Conservation (phyloP, 2,329 filamentous ascomycete genomes). For the Venturia carpophila region DNA sequence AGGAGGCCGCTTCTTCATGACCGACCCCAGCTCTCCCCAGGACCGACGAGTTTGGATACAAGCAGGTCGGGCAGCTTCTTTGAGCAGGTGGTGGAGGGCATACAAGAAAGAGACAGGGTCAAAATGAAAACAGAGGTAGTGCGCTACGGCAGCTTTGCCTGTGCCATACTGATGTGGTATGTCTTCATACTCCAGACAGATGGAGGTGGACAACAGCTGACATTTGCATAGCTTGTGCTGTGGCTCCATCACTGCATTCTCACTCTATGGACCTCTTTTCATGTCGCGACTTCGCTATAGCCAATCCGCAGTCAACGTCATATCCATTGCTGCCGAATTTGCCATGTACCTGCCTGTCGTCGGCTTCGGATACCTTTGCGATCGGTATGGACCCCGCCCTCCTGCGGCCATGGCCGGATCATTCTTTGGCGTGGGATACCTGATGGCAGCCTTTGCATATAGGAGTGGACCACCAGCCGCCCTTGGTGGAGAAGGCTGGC, state of each 20-base stretch:
- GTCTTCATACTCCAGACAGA: slow-evolving; percentile 18
- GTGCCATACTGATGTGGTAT: slow-evolving; percentile 53
- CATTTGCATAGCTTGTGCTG: slow-evolving; percentile 56
- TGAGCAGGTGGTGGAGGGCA: slow-evolving; percentile 53
- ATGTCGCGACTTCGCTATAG: slow-evolving; percentile 79
- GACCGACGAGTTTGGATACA: slow-evolving; percentile 33
- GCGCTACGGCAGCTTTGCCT: slow-evolving; percentile 50
- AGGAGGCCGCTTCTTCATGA: slow-evolving; percentile 36
- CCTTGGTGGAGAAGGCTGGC: slow-evolving; percentile 51
- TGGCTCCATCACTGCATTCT: slow-evolving; percentile 88
- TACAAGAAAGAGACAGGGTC: slow-evolving; percentile 49
- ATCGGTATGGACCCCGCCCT: slow-evolving; percentile 73
- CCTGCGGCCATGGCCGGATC: slow-evolving; percentile 64
- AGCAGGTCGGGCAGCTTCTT: slow-evolving; percentile 49
- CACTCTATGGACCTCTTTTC: slow-evolving; percentile 85
- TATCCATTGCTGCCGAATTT: slow-evolving; percentile 79
- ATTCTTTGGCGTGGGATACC: slow-evolving; percentile 74
- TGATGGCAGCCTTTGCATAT: slow-evolving; percentile 75
- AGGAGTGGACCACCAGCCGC: slow-evolving; percentile 47
- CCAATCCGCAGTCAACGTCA: slow-evolving; percentile 84
- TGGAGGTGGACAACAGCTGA: background rate
- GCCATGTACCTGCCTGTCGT: slow-evolving; percentile 90
- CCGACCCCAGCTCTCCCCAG: slow-evolving; percentile 25
- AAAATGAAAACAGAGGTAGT: slow-evolving; percentile 46
- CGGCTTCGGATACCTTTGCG: slow-evolving; percentile 82